phyloP scores from a whole-genome alignment of 441 rosid species.

The Bocquillonia castaneifolia region DNA sequence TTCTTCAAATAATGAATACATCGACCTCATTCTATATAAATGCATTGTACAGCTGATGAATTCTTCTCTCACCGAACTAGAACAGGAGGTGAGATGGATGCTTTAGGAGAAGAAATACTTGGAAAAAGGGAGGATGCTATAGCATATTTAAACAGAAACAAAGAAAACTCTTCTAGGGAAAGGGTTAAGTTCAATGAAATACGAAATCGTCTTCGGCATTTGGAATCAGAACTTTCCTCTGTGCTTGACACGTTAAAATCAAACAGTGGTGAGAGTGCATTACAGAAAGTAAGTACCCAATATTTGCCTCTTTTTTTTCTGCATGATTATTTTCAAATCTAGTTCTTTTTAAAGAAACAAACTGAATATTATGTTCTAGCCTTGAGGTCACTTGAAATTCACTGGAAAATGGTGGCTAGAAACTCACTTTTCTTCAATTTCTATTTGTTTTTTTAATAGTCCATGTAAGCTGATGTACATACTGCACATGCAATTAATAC shows the following conservation, averaged over 20 bases:
- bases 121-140: constrained; percentile 26
- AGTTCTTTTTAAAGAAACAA: neutral
- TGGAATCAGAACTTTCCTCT: constrained; percentile 72
- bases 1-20: constrained; percentile 11
- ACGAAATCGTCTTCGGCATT: constrained; percentile 53
- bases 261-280: constrained; percentile 32
- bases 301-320: constrained; percentile 17
- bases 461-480: neutral
- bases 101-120: constrained; percentile 27
- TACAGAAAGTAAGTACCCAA: constrained; percentile 39
- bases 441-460: neutral
- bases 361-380: neutral
- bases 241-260: constrained; percentile 59
- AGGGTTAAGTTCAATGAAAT: constrained; percentile 37
- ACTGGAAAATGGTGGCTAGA: neutral
- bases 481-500: neutral
- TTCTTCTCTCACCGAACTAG: constrained; percentile 20
- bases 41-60: constrained; percentile 53
- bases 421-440: neutral
- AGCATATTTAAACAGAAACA: constrained; percentile 29
- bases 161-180: constrained; percentile 29
- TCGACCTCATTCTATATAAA: constrained; percentile 5
- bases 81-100: constrained; percentile 19
- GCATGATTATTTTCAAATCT: neutral
- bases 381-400: neutral